Conservation (phyloP, 305 asterid species). For the Plantago coronopus region DNA sequence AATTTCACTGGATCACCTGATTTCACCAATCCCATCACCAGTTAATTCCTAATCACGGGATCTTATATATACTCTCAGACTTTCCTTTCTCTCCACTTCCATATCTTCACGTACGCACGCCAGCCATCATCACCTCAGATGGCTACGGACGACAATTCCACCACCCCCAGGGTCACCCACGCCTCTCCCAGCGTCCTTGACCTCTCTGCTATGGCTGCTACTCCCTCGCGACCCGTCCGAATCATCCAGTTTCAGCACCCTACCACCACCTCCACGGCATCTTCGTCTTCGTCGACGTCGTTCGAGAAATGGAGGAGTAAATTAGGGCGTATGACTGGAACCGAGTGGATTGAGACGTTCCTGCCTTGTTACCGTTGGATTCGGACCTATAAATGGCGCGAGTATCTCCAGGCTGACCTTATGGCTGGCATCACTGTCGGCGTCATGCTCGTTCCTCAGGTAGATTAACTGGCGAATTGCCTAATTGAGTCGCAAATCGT, state of each 20-base stretch:
- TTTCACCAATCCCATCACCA: constrained; percentile 1
- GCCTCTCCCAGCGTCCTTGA: constrained; percentile 71
- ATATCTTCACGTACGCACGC: too few species aligned
- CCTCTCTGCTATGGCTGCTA: constrained; percentile 37
- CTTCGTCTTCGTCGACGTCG: constrained; percentile 26
- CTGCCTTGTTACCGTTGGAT: constrained; percentile 97
- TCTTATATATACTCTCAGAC: constrained; percentile 6
- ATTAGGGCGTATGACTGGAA: constrained; percentile 56
- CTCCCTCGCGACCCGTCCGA: constrained; percentile 45
- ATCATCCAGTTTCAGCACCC: constrained; percentile 83
- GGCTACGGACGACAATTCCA: too few species aligned
- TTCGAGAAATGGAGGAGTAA: constrained; percentile 56
- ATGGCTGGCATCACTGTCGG: constrained; percentile 96
- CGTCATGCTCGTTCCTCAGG: constrained; percentile 99
- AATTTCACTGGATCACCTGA: background rate
- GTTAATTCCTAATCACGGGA: background rate
- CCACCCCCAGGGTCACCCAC: constrained; percentile 42
- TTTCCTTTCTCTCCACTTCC: constrained; percentile 17
- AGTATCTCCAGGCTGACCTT: constrained; percentile 80
- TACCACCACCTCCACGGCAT: constrained; percentile 24
- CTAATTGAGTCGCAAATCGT: background rate
- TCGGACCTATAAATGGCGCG: constrained; percentile 77
- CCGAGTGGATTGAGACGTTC: constrained; percentile 77
- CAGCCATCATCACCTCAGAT: too few species aligned
- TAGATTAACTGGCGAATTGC: constrained; percentile 12